Evolutionary conservation across 2,329 filamentous ascomycete genomes (phyloP), one percentile per base, ranked within the genome.

Genomic region (Tympanopsis confertula): DNA sequence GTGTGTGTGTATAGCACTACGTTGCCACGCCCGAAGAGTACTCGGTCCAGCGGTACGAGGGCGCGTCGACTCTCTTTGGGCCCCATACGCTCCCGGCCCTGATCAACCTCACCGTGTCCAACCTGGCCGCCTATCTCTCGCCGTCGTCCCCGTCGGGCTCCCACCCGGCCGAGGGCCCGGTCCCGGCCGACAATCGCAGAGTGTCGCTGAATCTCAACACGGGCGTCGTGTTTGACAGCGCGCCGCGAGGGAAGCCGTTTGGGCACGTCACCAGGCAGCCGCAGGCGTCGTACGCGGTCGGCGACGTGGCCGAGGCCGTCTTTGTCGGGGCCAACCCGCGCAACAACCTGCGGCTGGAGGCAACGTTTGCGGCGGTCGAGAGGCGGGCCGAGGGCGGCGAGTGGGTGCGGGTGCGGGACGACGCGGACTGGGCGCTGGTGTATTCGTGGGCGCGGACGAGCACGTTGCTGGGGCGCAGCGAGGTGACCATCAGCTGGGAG

Each of bases 271-370:
- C 59, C 1, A 52, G 68, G 12, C 59, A 7, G 7, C 7, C 15
- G 7, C n/a, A n/a, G n/a, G n/a, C n/a, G n/a, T n/a, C 62, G 1
- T 86, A 84, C 53, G 44, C 57, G 1, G 59, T 69, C 5, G 85
- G 86, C 3, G 68, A 73, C 20, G 63, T 64, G 3, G 74, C 88
- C 36, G 69, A 63, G 13, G 81, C 71, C 0, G 77, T 68, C 0
- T 95, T 95, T 55, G 74, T 89, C 2, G 89, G 81, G 13, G 88
- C 88, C 1, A 94, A 94, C 50, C 89, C 89, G 13, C 74, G 89
- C 20, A 95, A 95, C 55, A 83, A 94, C 45, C 72, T 95, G 20
- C 74, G 78, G 2, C 74, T 86, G 2, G 88, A 85, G 49, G 69
- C 68, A 3, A 94, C 86, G 0, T 95, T 78, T 56, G 80, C 80